Evolutionary conservation across 2,329 filamentous ascomycete species (phyloP).

Genomic region (Neospermospora avenae): DNA sequence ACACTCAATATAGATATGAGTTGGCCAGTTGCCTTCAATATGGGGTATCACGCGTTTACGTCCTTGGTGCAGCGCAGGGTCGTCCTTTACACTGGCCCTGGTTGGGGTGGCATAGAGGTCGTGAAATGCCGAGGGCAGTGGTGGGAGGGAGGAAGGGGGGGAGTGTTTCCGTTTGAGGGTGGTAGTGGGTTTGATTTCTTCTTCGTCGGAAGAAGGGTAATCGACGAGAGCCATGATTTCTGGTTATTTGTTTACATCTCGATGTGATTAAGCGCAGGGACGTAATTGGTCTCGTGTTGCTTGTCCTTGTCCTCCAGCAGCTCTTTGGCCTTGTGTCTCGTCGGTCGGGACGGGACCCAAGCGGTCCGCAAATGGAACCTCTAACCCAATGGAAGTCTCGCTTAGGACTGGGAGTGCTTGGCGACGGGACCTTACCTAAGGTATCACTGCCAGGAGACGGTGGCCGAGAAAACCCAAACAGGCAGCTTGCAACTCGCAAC

Average conservation of each 20-base stretch:
- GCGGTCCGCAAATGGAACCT: no score
- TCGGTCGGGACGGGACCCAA: no score
- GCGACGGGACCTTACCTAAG: no score
- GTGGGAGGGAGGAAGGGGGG: constrained; percentile 49
- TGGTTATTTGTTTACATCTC: background rate
- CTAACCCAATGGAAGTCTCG: no score
- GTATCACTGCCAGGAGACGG: no score
- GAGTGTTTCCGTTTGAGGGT: constrained; percentile 38
- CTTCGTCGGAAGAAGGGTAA: constrained; percentile 55
- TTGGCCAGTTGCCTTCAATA: constrained; percentile 86
- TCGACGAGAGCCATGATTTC: constrained; percentile 58
- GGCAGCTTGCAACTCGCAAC: no score
- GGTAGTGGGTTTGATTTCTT: constrained; percentile 33
- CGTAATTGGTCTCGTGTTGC: background rate
- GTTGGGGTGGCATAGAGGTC: constrained; percentile 85
- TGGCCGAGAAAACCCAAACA: no score
- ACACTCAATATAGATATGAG: constrained; percentile 93
- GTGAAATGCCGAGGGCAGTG: constrained; percentile 77
- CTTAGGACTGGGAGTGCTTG: no score
- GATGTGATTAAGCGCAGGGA: background rate
- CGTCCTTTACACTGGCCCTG: constrained; percentile 73
- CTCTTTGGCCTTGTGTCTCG: no score
- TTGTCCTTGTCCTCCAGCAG: background rate
- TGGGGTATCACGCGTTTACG: constrained; percentile 81
- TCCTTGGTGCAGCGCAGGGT: constrained; percentile 81